These are phyloP conservation scores for Pseudogymnoascus sp. DNA, from an alignment of 2,329 filamentous ascomycete genomes.

Conservation along the genomic window DNA sequence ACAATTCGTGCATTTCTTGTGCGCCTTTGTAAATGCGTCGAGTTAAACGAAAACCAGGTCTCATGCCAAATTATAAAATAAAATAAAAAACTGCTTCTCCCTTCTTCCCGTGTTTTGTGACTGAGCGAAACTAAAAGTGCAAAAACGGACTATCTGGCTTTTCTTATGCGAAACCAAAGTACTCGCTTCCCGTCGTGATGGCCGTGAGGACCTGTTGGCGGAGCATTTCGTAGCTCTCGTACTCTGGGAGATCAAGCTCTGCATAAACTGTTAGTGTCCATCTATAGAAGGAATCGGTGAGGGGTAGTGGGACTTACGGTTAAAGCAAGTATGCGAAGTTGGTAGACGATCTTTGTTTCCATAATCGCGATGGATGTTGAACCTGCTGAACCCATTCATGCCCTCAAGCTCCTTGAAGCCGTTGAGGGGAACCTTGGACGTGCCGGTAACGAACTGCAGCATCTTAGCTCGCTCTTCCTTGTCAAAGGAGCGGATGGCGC, in stretches of 20 bases:
- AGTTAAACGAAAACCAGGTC: background rate
- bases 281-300: slow-evolving; percentile 14
- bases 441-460: slow-evolving; percentile 96
- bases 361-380: slow-evolving; percentile 98
- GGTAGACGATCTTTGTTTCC: slow-evolving; percentile 93
- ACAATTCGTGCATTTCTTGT: slow-evolving; percentile 6
- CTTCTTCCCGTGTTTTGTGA: background rate
- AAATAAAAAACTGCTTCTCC: background rate
- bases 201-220: slow-evolving; percentile 86
- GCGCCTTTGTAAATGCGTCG: slow-evolving; percentile 12
- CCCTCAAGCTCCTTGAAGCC: slow-evolving; percentile 98
- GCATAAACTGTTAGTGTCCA: slow-evolving; percentile 23
- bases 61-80: slow-evolving; percentile 6
- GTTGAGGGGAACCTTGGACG: slow-evolving; percentile 95
- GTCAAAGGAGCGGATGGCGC: slow-evolving; percentile 92
- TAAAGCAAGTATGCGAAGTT: slow-evolving; percentile 97
- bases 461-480: slow-evolving; percentile 98
- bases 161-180: slow-evolving; percentile 85
- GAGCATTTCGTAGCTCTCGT: slow-evolving; percentile 89
- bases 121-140: background rate
- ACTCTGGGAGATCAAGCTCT: slow-evolving; percentile 98
- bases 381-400: slow-evolving; percentile 96
- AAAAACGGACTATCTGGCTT: background rate
- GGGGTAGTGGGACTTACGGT: slow-evolving; percentile 62
- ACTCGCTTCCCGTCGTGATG: slow-evolving; percentile 96